Conservation (phyloP, 2,329 filamentous ascomycete species). For the Epichloe festucae region DNA sequence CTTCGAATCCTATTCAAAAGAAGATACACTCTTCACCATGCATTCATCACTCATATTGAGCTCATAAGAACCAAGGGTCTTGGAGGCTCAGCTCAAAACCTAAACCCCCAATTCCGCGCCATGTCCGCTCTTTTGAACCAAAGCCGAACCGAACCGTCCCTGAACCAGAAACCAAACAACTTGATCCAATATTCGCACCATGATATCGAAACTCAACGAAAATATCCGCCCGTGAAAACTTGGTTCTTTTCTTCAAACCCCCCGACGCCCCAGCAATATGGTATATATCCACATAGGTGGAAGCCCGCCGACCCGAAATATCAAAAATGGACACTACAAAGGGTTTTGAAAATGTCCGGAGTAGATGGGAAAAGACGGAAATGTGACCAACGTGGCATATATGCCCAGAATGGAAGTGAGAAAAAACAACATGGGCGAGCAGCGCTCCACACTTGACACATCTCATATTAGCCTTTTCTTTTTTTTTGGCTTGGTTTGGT, state of each 20-base stretch:
- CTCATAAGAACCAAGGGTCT: neutral
- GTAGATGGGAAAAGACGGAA: too few species aligned
- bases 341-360: too few species aligned
- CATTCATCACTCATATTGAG: too few species aligned
- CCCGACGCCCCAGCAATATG: constrained; percentile 5
- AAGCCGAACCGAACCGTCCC: neutral
- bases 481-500: too few species aligned
- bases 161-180: neutral
- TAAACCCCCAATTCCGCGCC: neutral
- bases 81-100: neutral
- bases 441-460: neutral
- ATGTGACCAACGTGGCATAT: too few species aligned
- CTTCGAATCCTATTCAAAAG: too few species aligned
- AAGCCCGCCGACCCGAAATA: neutral
- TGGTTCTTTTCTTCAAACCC: neutral
- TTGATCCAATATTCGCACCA: neutral
- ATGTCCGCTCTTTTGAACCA: neutral
- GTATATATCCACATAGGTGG: constrained; percentile 7
- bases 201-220: neutral
- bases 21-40: neutral
- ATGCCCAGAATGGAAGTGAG: too few species aligned
- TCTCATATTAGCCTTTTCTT: neutral
- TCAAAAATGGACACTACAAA: neutral
- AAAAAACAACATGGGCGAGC: neutral
- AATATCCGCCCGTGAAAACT: neutral